Conservation (phyloP, 139 green algal genomes). For the Diplosphaera chodatii region DNA sequence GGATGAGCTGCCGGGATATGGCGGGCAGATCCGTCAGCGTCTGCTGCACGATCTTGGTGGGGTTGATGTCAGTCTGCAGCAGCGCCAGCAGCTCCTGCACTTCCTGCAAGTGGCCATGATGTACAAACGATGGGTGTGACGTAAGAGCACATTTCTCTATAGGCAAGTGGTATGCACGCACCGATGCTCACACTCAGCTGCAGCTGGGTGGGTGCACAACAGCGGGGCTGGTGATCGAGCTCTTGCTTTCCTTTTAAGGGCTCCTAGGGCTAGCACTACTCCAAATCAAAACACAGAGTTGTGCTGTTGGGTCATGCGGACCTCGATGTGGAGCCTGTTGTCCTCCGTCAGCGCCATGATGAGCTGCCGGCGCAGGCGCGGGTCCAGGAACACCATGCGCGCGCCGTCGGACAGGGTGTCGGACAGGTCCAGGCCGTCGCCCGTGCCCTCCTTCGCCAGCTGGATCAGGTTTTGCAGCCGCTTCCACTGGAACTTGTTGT, state of each 20-base stretch:
- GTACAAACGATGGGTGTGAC: no score
- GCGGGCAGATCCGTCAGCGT: constrained; percentile 32
- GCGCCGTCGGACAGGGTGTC: constrained; percentile 73
- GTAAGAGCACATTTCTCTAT: no score
- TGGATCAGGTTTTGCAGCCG: constrained; percentile 91
- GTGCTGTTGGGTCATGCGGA: no score
- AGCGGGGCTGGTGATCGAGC: no score
- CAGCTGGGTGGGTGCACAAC: no score
- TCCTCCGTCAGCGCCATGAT: constrained; percentile 92
- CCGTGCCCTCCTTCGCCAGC: constrained; percentile 67
- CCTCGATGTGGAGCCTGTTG: constrained; percentile 88
- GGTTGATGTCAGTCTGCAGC: constrained; percentile 40
- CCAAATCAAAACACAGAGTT: no score
- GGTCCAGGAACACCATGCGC: constrained; percentile 70
- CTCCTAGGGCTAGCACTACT: no score
- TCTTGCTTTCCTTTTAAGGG: no score
- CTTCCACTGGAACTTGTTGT: constrained; percentile 91
- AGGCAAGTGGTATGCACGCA: no score
- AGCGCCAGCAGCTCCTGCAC: constrained; percentile 56
- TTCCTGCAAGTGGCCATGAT: no score
- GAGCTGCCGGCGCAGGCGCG: constrained; percentile 72
- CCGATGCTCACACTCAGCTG: no score
- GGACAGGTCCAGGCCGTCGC: constrained; percentile 74
- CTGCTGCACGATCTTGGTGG: constrained; percentile 23
- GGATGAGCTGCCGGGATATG: constrained; percentile 38